A percentile compares a stretch with the other conserved stretches of the same genome.
Evolutionary conservation across 108 stramenopile genomes (phyloP).

Genomic region (Epipyxis sp.): DNA sequence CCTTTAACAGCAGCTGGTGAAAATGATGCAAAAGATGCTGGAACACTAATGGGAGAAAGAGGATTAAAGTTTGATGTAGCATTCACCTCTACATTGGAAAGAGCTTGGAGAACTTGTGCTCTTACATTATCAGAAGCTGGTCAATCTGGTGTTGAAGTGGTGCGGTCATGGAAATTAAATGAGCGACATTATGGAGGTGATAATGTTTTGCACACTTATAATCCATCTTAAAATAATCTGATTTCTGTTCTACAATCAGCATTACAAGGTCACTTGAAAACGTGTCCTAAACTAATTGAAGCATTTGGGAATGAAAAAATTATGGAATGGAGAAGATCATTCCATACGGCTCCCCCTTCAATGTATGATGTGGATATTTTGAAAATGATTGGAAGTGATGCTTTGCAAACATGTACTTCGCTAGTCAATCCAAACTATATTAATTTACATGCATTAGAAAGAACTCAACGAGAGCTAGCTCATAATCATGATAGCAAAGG

Average conservation of each 20-base stretch:
- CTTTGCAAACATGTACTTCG: not conserved
- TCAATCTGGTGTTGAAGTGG: slow-evolving; percentile 77
- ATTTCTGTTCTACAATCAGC: not conserved
- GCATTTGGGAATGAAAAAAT: slow-evolving; percentile 34
- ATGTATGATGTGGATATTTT: slow-evolving; percentile 5
- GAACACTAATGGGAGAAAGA: slow-evolving; percentile 67
- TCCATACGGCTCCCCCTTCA: not conserved
- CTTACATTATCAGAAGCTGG: slow-evolving; percentile 69
- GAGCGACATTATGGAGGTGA: slow-evolving; percentile 70
- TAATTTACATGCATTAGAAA: not conserved
- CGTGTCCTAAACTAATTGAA: slow-evolving; percentile 35
- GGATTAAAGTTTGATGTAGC: slow-evolving; percentile 76
- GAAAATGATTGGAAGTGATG: not conserved
- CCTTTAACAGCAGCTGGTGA: slow-evolving; percentile 66
- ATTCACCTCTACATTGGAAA: slow-evolving; percentile 68
- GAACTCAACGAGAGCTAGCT: not conserved
- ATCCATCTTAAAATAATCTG: not conserved
- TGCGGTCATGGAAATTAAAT: slow-evolving; percentile 75
- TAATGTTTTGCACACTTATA: not conserved
- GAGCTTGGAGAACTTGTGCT: slow-evolving; percentile 64
- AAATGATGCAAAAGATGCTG: slow-evolving; percentile 69
- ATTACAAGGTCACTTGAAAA: slow-evolving; percentile 45
- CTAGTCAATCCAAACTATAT: not conserved
- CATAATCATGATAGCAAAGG: not conserved
- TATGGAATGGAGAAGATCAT: slow-evolving; percentile 12